Evolutionary conservation across 169 alveolate species (phyloP), one percentile per base, ranked within the genome.

Genomic region (Plasmodium coatneyi): DNA sequence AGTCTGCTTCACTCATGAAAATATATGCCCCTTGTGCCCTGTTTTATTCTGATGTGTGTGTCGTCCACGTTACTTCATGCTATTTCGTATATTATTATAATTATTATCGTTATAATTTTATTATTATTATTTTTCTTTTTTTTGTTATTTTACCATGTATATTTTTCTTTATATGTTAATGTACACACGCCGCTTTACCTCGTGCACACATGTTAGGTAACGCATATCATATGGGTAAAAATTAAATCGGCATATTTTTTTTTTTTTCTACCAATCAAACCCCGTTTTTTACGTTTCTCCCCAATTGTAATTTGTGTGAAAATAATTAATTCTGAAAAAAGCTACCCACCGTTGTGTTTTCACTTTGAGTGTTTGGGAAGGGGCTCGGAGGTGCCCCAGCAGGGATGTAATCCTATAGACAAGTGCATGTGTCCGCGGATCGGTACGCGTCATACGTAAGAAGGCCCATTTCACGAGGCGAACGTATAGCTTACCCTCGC

Each of bases 291-390:
- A 72, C 28, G 56, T 41, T 71, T 78, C 36, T 76, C 52, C 71
- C 39, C 34, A 49, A n/a, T 66, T 92, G 95, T 83, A 56, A 54
- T 83, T 90, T 71, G 79, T 66, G 34, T 79, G 81, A 70, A 83
- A 80, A 80, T 25, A 19, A 83, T 79, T 72, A 25, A 87, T 72
- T 52, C 25, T 30, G 52, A 71, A 30, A 71, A 60, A 56, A 43
- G 7, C 19, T 54, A n/a, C 43, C 19, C 71, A 66, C 10, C n/a
- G 16, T 0, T 39, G 79, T 39, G 49, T 22, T 83, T 28, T 25
- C 5, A 32, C 32, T 43, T 14, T 49, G 71, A n/a, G n/a, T 25
- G 19, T 28, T 41, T 30, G n/a, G 1, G 28, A 32, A 39, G 34
- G 12, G 28, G 19, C 46, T 10, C 16, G 71, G 52, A 78, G n/a